These are phyloP conservation scores for Naumovozyma castellii DNA, from an alignment of 805 yeast genomes.

Conservation along the genomic window DNA sequence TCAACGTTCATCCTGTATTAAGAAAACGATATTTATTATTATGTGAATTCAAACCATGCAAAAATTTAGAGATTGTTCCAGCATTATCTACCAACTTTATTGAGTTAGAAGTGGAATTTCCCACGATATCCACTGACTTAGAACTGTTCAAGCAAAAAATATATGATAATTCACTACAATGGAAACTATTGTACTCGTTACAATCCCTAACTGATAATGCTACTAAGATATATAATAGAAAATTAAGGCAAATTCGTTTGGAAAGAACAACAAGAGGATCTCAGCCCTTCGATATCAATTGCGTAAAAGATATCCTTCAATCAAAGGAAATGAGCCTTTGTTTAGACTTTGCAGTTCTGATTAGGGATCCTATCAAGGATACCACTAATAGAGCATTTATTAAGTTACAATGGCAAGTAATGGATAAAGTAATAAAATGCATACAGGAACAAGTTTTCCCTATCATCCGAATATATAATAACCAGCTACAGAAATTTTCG, in stretches of 20 bases:
- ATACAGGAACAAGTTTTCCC: slow-evolving; percentile 20
- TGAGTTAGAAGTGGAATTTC: slow-evolving; percentile 14
- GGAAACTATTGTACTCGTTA: slow-evolving; percentile 19
- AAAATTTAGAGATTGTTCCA: slow-evolving; percentile 17
- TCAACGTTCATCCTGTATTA: slow-evolving; percentile 34
- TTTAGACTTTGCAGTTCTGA: slow-evolving; percentile 28
- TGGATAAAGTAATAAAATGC: slow-evolving; percentile 19
- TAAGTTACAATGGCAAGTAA: slow-evolving; percentile 23
- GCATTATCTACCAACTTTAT: slow-evolving; percentile 11
- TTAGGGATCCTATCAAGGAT: slow-evolving; percentile 21
- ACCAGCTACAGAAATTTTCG: slow-evolving; percentile 22
- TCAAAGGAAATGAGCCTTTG: slow-evolving; percentile 26
- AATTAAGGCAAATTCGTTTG: slow-evolving; percentile 21
- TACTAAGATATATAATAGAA: slow-evolving; percentile 22
- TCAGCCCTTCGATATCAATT: slow-evolving; percentile 18
- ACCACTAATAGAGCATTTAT: slow-evolving; percentile 20
- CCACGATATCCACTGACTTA: slow-evolving; percentile 5
- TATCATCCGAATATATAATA: slow-evolving; percentile 18
- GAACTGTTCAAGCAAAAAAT: slow-evolving; percentile 12
- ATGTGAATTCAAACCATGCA: slow-evolving; percentile 20
- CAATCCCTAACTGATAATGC: slow-evolving; percentile 24
- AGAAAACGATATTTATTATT: slow-evolving; percentile 33
- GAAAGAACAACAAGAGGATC: slow-evolving; percentile 25
- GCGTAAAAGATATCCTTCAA: slow-evolving; percentile 27
- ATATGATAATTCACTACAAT: slow-evolving; percentile 21